Percentiles rank a stretch among this genome's conserved stretches.
phyloP scores from a whole-genome alignment of 2,329 filamentous ascomycete genomes.

The Ceratocystis huliohia region DNA sequence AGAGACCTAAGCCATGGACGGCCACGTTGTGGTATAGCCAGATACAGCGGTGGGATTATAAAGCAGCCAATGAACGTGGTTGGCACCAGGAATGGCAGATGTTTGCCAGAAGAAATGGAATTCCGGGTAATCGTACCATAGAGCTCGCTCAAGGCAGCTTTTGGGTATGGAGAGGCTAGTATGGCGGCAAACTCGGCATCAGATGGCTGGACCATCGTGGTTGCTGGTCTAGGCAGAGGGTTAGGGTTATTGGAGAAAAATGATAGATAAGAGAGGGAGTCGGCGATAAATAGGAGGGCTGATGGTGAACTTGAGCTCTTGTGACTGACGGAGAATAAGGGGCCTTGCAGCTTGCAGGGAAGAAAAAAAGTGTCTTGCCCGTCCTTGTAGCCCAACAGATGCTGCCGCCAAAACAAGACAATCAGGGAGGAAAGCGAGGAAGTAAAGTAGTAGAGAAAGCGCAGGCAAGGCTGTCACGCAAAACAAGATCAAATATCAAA shows the following conservation, averaged over 20 bases:
- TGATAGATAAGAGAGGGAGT: not conserved
- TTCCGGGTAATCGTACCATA: slow-evolving; percentile 31
- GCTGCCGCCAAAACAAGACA: not conserved
- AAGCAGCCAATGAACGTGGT: slow-evolving; percentile 37
- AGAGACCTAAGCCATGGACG: slow-evolving; percentile 33
- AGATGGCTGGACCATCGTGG: slow-evolving; percentile 7
- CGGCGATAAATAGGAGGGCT: not conserved
- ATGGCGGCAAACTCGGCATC: slow-evolving; percentile 12
- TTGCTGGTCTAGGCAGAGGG: not conserved
- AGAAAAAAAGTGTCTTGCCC: not conserved
- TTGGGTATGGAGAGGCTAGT: slow-evolving; percentile 15
- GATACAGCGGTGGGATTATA: slow-evolving; percentile 41
- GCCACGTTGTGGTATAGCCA: slow-evolving; percentile 43
- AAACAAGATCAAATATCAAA: not conserved
- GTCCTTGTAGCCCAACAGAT: not conserved
- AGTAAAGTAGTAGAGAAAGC: not conserved
- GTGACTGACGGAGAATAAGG: not conserved
- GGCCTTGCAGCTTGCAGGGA: not conserved
- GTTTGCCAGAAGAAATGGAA: slow-evolving; percentile 30
- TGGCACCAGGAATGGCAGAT: slow-evolving; percentile 40
- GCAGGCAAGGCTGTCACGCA: not conserved
- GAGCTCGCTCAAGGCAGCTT: slow-evolving; percentile 22
- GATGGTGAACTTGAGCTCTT: not conserved
- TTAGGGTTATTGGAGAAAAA: not conserved
- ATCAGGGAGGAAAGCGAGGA: not conserved